These are phyloP conservation scores for Alternaria ethzedia DNA, from an alignment of 2,329 filamentous ascomycete species.

Conservation along the genomic window DNA sequence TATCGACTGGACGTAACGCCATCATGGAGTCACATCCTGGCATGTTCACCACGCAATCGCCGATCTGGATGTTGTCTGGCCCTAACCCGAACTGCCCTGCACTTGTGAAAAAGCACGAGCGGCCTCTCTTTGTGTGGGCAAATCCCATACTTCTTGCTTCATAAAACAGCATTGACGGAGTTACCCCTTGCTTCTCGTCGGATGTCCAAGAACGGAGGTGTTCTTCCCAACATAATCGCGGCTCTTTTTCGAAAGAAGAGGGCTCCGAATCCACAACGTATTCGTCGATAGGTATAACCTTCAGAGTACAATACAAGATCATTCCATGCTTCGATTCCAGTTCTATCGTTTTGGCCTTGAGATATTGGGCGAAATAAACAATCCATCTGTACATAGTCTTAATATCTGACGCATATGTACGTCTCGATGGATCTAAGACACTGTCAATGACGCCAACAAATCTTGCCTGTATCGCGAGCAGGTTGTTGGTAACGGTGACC, in stretches of 20 bases:
- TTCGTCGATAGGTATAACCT: neutral
- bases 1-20: neutral
- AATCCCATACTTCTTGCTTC: no score
- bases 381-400: neutral
- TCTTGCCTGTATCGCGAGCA: neutral
- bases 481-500: fast-evolving
- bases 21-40: neutral
- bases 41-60: neutral
- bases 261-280: neutral
- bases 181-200: no score
- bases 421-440: neutral
- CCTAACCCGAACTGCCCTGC: neutral
- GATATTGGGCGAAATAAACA: neutral
- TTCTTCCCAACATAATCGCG: no score
- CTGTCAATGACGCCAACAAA: neutral
- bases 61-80: neutral
- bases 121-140: neutral
- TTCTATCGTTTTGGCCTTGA: fast-evolving
- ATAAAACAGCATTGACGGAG: no score
- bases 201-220: no score
- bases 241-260: neutral
- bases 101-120: neutral
- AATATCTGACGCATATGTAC: fast-evolving
- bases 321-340: neutral
- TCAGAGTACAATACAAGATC: neutral